Evolutionary conservation across 164 flowering plant species (phyloP).

Genomic region (Hamamelis virginiana): DNA sequence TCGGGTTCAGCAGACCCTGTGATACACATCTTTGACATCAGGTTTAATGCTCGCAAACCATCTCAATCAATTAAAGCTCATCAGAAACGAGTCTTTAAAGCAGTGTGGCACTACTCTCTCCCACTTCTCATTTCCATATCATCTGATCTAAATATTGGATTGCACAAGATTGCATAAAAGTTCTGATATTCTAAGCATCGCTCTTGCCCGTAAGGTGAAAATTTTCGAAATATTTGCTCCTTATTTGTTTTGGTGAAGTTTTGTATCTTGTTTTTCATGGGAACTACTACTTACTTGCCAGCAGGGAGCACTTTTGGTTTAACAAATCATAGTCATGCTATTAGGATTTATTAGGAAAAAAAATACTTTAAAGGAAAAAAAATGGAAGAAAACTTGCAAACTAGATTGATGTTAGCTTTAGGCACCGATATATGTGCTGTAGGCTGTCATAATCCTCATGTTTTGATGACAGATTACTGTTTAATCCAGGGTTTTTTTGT

Average conservation of each 20-base stretch:
- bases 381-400: not conserved
- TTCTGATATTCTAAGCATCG: not conserved
- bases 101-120: slow-evolving; percentile 70
- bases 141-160: slow-evolving; percentile 80
- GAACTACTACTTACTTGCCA: not conserved
- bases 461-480: not conserved
- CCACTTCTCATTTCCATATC: slow-evolving; percentile 91
- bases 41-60: slow-evolving; percentile 64
- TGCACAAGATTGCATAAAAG: slow-evolving; percentile 52
- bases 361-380: too few species aligned
- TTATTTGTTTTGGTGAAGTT: slow-evolving; percentile 4
- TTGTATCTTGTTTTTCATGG: slow-evolving; percentile 1
- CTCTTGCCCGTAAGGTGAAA: not conserved
- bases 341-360: not conserved
- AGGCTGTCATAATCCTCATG: not conserved
- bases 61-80: slow-evolving; percentile 86
- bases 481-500: not conserved
- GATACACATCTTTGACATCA: slow-evolving; percentile 86
- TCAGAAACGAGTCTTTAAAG: slow-evolving; percentile 90
- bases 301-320: not conserved
- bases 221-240: not conserved
- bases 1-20: slow-evolving; percentile 92
- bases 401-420: not conserved
- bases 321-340: not conserved
- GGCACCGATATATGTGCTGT: too few species aligned